Percentiles rank a stretch among this genome's conserved stretches.
Conservation (phyloP, 2,329 filamentous ascomycete species). For the Tolypocladium nubicola region DNA sequence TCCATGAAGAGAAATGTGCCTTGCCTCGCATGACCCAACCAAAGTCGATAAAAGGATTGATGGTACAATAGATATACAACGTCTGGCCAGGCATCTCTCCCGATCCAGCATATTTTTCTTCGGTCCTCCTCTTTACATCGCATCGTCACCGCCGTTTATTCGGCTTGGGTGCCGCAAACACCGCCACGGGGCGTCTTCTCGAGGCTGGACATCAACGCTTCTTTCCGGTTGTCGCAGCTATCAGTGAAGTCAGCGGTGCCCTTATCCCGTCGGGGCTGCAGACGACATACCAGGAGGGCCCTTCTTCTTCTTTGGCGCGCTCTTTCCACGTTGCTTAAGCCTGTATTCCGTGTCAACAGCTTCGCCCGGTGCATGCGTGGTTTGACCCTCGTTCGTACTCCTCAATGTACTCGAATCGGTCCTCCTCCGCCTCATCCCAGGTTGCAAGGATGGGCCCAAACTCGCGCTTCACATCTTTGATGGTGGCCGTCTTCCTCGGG, state of each 20-base stretch:
- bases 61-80: not conserved
- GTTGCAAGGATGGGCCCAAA: constrained; percentile 58
- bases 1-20: not conserved
- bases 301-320: constrained; percentile 80
- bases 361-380: not conserved
- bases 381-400: constrained; percentile 33
- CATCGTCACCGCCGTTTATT: not conserved
- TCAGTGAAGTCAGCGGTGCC: not conserved
- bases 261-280: too few relatives aligned
- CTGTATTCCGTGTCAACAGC: constrained; percentile 31
- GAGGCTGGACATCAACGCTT: constrained; percentile 14
- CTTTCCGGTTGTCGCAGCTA: constrained; percentile 18
- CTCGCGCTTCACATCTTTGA: constrained; percentile 61
- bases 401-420: constrained; percentile 66
- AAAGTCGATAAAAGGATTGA: not conserved
- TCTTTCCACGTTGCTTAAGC: constrained; percentile 73
- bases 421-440: constrained; percentile 66
- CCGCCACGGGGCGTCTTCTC: not conserved
- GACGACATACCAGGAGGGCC: constrained; percentile 27
- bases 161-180: not conserved
- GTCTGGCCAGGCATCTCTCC: not conserved
- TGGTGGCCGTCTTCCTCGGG: constrained; percentile 60
- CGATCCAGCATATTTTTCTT: not conserved
- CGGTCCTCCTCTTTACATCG: not conserved
- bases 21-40: not conserved